Conservation (phyloP, 164 flowering plant genomes). For the Macadamia integrifolia region DNA sequence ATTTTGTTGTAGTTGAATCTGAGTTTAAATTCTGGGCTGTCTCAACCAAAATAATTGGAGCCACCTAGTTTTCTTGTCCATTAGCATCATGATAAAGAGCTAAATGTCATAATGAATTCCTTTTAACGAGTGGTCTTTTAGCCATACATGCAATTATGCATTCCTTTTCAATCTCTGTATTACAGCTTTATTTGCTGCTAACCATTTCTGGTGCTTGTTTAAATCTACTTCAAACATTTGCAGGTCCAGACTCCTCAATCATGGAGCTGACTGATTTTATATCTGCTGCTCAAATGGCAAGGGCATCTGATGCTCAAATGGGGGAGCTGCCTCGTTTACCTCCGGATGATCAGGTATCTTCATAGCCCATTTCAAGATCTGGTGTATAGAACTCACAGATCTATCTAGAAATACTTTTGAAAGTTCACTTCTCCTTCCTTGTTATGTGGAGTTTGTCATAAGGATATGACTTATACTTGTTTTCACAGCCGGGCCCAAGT, state of each 20-base stretch:
- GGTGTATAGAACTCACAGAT: not conserved
- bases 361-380: not conserved
- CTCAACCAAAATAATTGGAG: too few species aligned
- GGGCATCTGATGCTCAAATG: slow-evolving; percentile 39
- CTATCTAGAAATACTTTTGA: not conserved
- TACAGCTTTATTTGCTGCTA: too few species aligned
- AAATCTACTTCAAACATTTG: slow-evolving; percentile 7
- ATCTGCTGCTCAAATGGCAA: slow-evolving; percentile 79
- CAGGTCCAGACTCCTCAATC: slow-evolving; percentile 63
- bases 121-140: too few species aligned
- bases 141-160: too few species aligned
- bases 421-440: not conserved
- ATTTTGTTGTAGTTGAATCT: too few species aligned
- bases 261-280: slow-evolving; percentile 68
- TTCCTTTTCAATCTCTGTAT: too few species aligned
- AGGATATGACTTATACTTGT: not conserved
- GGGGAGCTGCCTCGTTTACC: slow-evolving; percentile 14
- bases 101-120: too few species aligned
- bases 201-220: too few species aligned
- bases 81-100: too few species aligned
- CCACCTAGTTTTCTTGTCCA: too few species aligned
- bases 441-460: not conserved
- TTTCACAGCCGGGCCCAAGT: slow-evolving; percentile 9
- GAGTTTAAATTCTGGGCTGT: too few species aligned
- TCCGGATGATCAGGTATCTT: slow-evolving; percentile 33